A percentile compares a stretch with the other conserved stretches of the same genome.
These are phyloP conservation scores for Diutina mesorugosa DNA, from an alignment of 1,139 yeast genomes.

Conservation along the genomic window DNA sequence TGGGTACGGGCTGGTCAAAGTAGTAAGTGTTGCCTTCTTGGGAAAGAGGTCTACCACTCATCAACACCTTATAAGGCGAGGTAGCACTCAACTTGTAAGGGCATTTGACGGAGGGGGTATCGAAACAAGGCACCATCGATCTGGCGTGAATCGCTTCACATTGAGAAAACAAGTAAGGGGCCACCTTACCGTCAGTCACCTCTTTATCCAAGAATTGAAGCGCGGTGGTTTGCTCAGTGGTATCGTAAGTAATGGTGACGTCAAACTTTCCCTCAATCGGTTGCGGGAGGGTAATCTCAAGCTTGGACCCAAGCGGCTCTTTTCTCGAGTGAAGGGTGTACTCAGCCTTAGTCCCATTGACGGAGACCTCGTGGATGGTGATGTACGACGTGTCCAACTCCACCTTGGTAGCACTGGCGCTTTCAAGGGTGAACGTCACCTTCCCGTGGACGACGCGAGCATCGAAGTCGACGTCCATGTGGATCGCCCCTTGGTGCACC, in stretches of 20 bases:
- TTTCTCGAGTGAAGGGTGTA: not conserved
- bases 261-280: not conserved
- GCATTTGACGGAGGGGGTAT: not conserved
- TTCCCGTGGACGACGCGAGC: not conserved
- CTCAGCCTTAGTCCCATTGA: not conserved
- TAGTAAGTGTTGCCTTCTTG: constrained; percentile 8
- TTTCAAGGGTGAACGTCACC: not conserved
- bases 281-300: constrained; percentile 5
- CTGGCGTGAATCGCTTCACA: constrained; percentile 1
- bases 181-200: not conserved
- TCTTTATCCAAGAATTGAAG: constrained; percentile 1
- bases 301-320: not conserved
- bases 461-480: constrained; percentile 1
- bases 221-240: not conserved
- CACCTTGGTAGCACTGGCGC: constrained; percentile 3
- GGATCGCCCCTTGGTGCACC: not conserved
- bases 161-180: not conserved
- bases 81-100: constrained; percentile 1
- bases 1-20: constrained; percentile 23
- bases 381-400: not conserved
- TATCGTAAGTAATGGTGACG: not conserved
- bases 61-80: not conserved
- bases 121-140: constrained; percentile 1
- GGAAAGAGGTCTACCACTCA: constrained; percentile 3
- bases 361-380: not conserved